Percentiles rank a stretch among this genome's conserved stretches.
Conservation (phyloP, 1,284 basidiomycete genomes). For the Naganishia albida region DNA sequence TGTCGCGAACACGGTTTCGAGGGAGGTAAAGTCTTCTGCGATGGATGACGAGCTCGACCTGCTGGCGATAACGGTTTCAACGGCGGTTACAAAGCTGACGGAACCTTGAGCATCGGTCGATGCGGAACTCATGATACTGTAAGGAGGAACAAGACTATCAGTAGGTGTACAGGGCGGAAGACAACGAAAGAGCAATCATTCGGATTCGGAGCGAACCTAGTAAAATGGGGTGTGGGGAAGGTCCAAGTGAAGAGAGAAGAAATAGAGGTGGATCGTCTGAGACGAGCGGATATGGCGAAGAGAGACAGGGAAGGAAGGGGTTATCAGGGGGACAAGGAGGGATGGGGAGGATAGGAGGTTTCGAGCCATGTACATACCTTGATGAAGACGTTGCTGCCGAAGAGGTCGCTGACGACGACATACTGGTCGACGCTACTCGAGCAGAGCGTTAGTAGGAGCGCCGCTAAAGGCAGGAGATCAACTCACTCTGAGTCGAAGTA, state of each 20-base stretch:
- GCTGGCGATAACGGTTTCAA: constrained; percentile 19
- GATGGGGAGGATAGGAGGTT: neutral
- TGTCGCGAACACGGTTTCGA: constrained; percentile 23
- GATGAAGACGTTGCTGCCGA: neutral
- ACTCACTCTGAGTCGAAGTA: too few relatives aligned
- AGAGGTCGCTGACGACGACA: neutral
- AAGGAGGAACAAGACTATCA: neutral
- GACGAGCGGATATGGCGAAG: neutral
- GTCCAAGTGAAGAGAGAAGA: constrained; percentile 6
- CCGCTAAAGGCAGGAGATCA: too few relatives aligned
- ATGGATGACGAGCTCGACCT: neutral
- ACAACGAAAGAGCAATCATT: neutral
- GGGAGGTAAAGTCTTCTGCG: constrained; percentile 1
- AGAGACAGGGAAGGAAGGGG: neutral
- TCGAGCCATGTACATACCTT: constrained; percentile 11
- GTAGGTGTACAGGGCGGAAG: neutral
- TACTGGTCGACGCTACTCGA: neutral
- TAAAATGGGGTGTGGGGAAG: neutral
- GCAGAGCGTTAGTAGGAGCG: neutral
- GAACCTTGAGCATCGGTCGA: constrained; percentile 27
- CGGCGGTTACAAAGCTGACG: constrained; percentile 27
- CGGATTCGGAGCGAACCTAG: constrained; percentile 16
- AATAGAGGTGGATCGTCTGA: neutral
- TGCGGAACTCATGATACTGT: constrained; percentile 21
- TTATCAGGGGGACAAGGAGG: neutral